A percentile compares a stretch with the other conserved stretches of the same genome.
These are phyloP conservation scores for Apiospora koreana DNA, from an alignment of 2,329 filamentous ascomycete species.

Conservation along the genomic window DNA sequence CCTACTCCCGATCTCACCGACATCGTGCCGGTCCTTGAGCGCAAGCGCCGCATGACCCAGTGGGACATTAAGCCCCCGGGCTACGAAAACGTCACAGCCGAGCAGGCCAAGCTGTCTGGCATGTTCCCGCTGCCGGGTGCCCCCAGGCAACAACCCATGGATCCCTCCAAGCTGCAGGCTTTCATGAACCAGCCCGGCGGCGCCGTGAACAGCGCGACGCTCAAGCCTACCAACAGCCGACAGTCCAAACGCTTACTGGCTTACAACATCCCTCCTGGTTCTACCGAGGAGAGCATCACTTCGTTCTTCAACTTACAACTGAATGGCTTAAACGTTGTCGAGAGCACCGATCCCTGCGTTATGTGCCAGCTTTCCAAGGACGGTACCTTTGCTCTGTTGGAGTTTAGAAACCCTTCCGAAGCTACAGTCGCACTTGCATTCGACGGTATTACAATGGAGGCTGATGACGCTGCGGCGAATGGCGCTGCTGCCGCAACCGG, in stretches of 20 bases:
- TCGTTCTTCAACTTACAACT: constrained; percentile 95
- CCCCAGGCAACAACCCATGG: constrained; percentile 92
- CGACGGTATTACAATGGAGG: constrained; percentile 86
- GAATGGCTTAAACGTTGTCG: constrained; percentile 92
- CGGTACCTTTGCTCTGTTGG: constrained; percentile 78
- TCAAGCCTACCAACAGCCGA: constrained; percentile 90
- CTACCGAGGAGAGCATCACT: constrained; percentile 74
- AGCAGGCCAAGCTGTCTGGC: constrained; percentile 96
- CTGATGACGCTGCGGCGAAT: constrained; percentile 59
- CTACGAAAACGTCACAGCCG: constrained; percentile 96
- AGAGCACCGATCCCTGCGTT: constrained; percentile 80
- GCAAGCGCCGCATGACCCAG: constrained; percentile 91
- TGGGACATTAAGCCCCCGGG: constrained; percentile 99
- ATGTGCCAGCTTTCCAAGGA: constrained; percentile 82
- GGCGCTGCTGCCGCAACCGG: constrained; percentile 53
- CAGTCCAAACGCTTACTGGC: constrained; percentile 92
- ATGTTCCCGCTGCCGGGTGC: constrained; percentile 99
- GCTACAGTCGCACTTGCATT: constrained; percentile 89
- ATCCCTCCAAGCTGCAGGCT: constrained; percentile 88
- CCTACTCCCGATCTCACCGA: constrained; percentile 94
- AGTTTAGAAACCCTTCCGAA: constrained; percentile 86
- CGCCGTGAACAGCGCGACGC: constrained; percentile 69
- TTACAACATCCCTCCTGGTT: constrained; percentile 73
- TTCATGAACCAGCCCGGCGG: constrained; percentile 90
- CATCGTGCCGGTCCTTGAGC: constrained; percentile 76